phyloP scores from a whole-genome alignment of 1,284 basidiomycete species.

The Ceratobasidium sp. region DNA sequence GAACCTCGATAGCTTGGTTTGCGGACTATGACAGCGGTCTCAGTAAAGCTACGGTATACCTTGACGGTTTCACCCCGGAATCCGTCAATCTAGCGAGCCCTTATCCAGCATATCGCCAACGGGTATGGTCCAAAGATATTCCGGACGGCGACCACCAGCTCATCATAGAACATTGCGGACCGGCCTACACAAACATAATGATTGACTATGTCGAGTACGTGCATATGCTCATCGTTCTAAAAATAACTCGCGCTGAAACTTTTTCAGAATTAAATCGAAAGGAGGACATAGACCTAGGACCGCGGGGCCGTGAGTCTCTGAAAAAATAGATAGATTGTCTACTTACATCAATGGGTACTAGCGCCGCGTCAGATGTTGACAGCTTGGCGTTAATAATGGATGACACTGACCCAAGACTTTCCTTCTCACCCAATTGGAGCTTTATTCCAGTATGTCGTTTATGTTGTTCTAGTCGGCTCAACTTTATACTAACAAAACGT shows the following conservation, averaged over 20 bases:
- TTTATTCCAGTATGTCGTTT: neutral
- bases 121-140: slow-evolving; percentile 13
- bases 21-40: neutral
- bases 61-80: neutral
- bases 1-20: neutral
- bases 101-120: neutral
- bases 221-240: no score
- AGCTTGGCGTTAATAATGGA: slow-evolving; percentile 7
- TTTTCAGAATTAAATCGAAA: neutral
- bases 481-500: neutral
- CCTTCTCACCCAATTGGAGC: slow-evolving; percentile 11
- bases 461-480: neutral
- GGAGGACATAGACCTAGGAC: neutral
- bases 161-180: slow-evolving; percentile 15
- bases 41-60: neutral
- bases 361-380: slow-evolving; percentile 13
- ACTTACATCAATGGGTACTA: neutral
- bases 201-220: slow-evolving; percentile 37
- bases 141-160: slow-evolving; percentile 36
- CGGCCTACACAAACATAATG: slow-evolving; percentile 16
- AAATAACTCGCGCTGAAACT: neutral
- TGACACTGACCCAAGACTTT: neutral
- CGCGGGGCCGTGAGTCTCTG: slow-evolving; percentile 1
- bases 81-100: slow-evolving; percentile 9
- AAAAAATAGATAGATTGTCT: no score